These are phyloP conservation scores for Grigorovia transvaalensis DNA, from an alignment of 805 yeast species.

Conservation along the genomic window DNA sequence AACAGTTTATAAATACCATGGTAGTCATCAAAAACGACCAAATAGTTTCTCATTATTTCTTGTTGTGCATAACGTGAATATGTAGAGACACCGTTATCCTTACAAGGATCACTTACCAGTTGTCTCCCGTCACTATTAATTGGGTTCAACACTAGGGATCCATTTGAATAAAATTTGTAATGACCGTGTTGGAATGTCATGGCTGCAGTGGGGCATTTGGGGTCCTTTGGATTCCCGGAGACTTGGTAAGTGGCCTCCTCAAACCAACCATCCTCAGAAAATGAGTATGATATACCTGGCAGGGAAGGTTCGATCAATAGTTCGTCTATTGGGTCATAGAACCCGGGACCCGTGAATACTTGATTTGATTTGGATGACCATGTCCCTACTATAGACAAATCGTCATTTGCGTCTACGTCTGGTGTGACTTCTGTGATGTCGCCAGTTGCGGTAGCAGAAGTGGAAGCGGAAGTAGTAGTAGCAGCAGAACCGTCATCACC, in stretches of 20 bases:
- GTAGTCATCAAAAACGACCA: constrained; percentile 59
- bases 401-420: neutral
- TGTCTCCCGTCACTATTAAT: constrained; percentile 87
- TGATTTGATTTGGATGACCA: constrained; percentile 92
- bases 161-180: constrained; percentile 52
- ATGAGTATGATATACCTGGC: constrained; percentile 89
- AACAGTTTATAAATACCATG: constrained; percentile 74
- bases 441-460: constrained; percentile 1
- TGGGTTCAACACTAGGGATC: constrained; percentile 62
- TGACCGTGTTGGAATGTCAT: constrained; percentile 85
- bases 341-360: constrained; percentile 94
- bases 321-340: constrained; percentile 94
- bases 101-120: constrained; percentile 78
- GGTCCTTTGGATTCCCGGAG: constrained; percentile 56
- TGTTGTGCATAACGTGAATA: constrained; percentile 68
- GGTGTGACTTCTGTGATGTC: constrained; percentile 2
- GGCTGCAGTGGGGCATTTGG: constrained; percentile 75
- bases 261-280: constrained; percentile 83
- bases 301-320: constrained; percentile 87
- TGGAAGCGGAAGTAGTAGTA: neutral
- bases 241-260: constrained; percentile 87
- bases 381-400: constrained; percentile 45
- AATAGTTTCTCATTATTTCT: constrained; percentile 47
- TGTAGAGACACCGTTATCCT: constrained; percentile 43
- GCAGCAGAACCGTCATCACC: constrained; percentile 1